Evolutionary conservation across 345 rosid genomes (phyloP), one percentile per base, ranked within the genome.

Genomic region (Triadica sebifera): DNA sequence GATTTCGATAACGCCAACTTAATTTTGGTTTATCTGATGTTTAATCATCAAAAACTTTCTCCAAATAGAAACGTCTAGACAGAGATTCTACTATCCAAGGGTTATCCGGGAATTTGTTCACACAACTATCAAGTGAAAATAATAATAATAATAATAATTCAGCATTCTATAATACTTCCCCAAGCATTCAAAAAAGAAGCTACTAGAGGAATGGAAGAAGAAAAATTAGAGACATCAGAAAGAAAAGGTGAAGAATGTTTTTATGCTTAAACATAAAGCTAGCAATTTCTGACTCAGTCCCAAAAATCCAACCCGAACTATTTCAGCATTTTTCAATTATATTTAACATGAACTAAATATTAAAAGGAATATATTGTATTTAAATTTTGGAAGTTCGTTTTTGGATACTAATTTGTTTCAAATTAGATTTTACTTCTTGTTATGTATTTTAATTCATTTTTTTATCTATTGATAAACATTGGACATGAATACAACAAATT

Each of bases 1-100:
- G 83, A 80, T 78, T 94, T 74, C 90, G 82, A 72, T 75, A 84
- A 8, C 94, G 94, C 97, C 92, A 90, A 71, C 91, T 88, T 78
- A 91, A 50, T 12, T 75, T 83, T 75, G 91, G 91, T 74, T 75
- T 81, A 22, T 88, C 87, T 12, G 79, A 75, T 74, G 47, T 75
- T 62, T 91, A 78, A 83, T 89, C 99, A 66, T 84, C 85, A 80
- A 84, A 92, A 77, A 94, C 90, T 72, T 82, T 80, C 90, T 94
- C 96, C 1, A 86, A 77, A 73, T 88, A 92, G 87, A 94, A 91
- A 81, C 85, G 85, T 78, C 84, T 91, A 6, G 85, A 73, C 77
- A 92, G 67, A 70, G 75, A 85, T 62, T 73, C 74, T 89, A 86
- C 86, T 68, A 71, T 80, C 84, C 81, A 75, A 73, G 86, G 81